Base-by-base conservation (phyloP, 1,284 basidiomycete genomes). In the Sanguinoderma infundibulare region DNA sequence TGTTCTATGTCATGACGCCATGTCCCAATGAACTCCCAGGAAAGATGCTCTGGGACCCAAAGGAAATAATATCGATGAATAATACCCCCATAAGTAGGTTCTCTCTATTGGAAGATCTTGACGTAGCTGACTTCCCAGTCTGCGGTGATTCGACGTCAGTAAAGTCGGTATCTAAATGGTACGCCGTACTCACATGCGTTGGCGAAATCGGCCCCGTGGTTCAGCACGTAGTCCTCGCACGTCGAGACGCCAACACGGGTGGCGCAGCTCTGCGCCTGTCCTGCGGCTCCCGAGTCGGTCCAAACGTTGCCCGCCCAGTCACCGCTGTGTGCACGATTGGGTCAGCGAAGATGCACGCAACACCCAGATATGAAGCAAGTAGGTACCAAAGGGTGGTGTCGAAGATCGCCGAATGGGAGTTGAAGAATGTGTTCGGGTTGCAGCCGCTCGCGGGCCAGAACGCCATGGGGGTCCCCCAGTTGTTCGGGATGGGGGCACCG, bases 221-320 rank as follows among this genome's bases (percentile, higher is more conserved):
- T 84, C 64, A 80, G 80, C 26, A 96, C 87, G 72, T 88, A 97
- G 32, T 86, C 85, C 59, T 87, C 80, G 68, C 95, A 97, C 14
- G 89, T 91, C 32, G 86, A 77, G 74, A 87, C 88, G 42, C 94
- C 94, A 17, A 95, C 96, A 67, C 83, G 81, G 67, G 87, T 78
- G 22, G 91, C 90, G 72, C 95, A 97, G 70, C 89, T 92, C 73
- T 88, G 81, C 12, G 83, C 85, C 76, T 95, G 92, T 44, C 94
- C 94, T 5, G 91, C 89, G 60, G 87, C 81, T 38, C 90, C 90
- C 53, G 87, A 79, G 46, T 74, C 62, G 58, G 76, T 79, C 94
- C 94, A 96, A 9, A 86, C 89, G 53, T 81, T 81, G 55, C 89
- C 87, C 8, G 95, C 94, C 95, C 93, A 96, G 70, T 96, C 91